Conservation (phyloP, 345 rosid species). For the Brassica cretica region DNA sequence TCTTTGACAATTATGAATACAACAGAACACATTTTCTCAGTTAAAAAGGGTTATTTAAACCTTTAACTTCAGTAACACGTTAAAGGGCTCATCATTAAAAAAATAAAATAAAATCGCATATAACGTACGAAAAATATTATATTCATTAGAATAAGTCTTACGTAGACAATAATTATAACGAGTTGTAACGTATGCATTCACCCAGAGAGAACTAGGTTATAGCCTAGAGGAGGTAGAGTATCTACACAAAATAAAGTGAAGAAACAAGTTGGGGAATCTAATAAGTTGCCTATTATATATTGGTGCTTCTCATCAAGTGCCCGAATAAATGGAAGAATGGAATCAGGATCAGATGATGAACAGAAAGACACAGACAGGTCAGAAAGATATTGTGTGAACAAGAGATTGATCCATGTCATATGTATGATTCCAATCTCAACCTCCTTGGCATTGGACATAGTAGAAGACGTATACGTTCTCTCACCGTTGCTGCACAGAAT, state of each 20-base stretch:
- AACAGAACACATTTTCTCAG: background rate
- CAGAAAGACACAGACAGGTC: conserved; percentile 50
- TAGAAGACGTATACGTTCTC: conserved; percentile 1
- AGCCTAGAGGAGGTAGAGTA: conserved; percentile 5
- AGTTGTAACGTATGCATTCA: conserved; percentile 26
- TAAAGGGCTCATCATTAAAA: background rate
- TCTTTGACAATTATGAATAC: background rate
- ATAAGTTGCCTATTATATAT: background rate
- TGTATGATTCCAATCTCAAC: conserved; percentile 54
- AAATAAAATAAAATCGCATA: background rate
- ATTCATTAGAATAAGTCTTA: conserved; percentile 11
- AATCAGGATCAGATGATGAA: conserved; percentile 48
- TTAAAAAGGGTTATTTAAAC: background rate
- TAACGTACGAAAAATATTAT: background rate
- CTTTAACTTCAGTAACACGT: background rate
- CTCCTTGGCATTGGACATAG: conserved; percentile 55
- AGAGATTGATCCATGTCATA: conserved; percentile 47
- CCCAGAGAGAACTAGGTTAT: conserved; percentile 13
- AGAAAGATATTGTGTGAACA: conserved; percentile 37
- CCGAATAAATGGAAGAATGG: conserved; percentile 39
- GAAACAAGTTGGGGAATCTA: conserved; percentile 28
- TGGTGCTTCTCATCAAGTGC: conserved; percentile 21
- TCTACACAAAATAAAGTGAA: conserved; percentile 18
- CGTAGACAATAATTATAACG: background rate
- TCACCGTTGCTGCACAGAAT: conserved; percentile 64